A percentile compares a stretch with the other conserved stretches of the same genome.
Conservation (phyloP, 164 flowering plant genomes). For the Tetracentron sinense region DNA sequence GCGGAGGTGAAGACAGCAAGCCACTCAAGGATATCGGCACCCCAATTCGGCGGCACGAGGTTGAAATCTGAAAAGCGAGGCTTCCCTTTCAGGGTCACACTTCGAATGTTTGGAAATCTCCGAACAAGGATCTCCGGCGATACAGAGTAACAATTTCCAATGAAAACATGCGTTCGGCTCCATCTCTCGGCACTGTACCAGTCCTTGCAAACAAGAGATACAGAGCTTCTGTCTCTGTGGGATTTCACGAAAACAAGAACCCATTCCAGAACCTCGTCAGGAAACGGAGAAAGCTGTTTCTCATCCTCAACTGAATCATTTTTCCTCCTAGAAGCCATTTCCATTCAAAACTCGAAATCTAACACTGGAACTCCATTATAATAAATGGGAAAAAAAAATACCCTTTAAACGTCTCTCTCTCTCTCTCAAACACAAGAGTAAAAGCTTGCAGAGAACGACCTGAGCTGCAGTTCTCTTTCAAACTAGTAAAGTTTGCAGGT, state of each 20-base stretch:
- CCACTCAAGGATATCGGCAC: conserved; percentile 66
- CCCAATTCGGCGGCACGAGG: conserved; percentile 73
- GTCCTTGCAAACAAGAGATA: conserved; percentile 56
- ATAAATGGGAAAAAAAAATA: too few relatives aligned
- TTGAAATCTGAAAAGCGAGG: conserved; percentile 81
- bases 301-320: conserved; percentile 14
- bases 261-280: conserved; percentile 60
- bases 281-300: conserved; percentile 30
- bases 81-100: conserved; percentile 74
- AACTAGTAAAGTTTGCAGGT: too few relatives aligned
- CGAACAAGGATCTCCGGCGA: conserved; percentile 60
- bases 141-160: conserved; percentile 76
- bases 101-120: conserved; percentile 62
- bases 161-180: conserved; percentile 45
- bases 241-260: conserved; percentile 42
- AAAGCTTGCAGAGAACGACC: too few relatives aligned
- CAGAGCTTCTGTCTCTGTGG: conserved; percentile 58
- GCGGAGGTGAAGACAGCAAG: conserved; percentile 44
- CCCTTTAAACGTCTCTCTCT: too few relatives aligned
- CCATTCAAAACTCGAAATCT: neutral
- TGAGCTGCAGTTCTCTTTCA: too few relatives aligned
- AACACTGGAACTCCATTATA: neutral
- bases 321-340: conserved; percentile 12
- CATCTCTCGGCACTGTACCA: conserved; percentile 70
- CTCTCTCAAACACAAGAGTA: too few relatives aligned